A percentile compares a stretch with the other conserved stretches of the same genome.
These are phyloP conservation scores for Houttuynia cordata DNA, from an alignment of 164 flowering plant species.

Conservation along the genomic window DNA sequence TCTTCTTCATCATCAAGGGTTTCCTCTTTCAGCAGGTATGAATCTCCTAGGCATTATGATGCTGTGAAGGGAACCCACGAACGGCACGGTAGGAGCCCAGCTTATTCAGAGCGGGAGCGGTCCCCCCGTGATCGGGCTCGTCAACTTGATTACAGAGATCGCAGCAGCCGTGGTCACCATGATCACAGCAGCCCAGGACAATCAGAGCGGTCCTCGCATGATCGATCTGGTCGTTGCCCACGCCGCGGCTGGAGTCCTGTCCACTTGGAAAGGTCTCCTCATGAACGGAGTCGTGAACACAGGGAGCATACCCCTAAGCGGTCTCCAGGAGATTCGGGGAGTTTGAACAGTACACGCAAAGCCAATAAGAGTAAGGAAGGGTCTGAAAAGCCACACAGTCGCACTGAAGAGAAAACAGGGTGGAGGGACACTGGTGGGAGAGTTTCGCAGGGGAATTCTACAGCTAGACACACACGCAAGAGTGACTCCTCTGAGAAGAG, in stretches of 20 bases:
- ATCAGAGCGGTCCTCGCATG: slow-evolving; percentile 29
- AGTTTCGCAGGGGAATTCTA: slow-evolving; percentile 18
- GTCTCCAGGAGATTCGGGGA: slow-evolving; percentile 36
- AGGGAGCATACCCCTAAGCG: slow-evolving; percentile 30
- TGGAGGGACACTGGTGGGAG: slow-evolving; percentile 26
- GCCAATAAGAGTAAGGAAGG: slow-evolving; percentile 30
- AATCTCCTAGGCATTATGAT: slow-evolving; percentile 44
- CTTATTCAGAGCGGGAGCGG: slow-evolving; percentile 42
- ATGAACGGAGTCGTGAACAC: slow-evolving; percentile 17
- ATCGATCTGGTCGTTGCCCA: slow-evolving; percentile 13
- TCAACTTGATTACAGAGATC: slow-evolving; percentile 33
- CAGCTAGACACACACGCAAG: slow-evolving; percentile 29
- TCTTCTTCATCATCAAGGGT: slow-evolving; percentile 34
- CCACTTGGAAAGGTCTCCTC: slow-evolving; percentile 13
- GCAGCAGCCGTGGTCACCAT: slow-evolving; percentile 16
- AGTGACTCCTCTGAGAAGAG: slow-evolving; percentile 22
- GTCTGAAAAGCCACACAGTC: slow-evolving; percentile 30
- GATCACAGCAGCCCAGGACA: slow-evolving; percentile 2
- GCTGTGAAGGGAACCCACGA: slow-evolving; percentile 39
- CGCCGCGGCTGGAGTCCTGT: slow-evolving; percentile 11
- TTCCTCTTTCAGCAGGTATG: slow-evolving; percentile 37
- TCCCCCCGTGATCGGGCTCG: slow-evolving; percentile 47
- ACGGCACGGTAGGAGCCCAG: slow-evolving; percentile 58
- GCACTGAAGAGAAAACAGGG: slow-evolving; percentile 40
- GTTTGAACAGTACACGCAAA: slow-evolving; percentile 21